Conservation (phyloP, 2,329 filamentous ascomycete species). For the Nigrospora oryzae region DNA sequence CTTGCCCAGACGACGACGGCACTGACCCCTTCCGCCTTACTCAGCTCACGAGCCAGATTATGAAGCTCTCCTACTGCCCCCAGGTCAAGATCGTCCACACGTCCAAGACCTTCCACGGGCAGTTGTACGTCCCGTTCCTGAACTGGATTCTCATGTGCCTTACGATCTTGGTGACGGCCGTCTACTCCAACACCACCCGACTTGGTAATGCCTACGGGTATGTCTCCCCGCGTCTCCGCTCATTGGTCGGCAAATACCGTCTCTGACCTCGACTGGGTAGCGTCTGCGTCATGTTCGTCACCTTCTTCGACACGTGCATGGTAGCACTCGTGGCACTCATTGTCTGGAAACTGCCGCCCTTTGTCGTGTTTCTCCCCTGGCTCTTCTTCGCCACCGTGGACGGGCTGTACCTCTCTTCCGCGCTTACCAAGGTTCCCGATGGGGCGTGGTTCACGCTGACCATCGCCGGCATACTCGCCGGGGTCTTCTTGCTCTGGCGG, state of each 20-base stretch:
- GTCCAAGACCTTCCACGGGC: conserved; percentile 60
- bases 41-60: conserved; percentile 34
- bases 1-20: conserved; percentile 9
- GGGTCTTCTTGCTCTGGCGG: conserved; percentile 65
- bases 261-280: conserved; percentile 5
- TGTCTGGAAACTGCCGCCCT: conserved; percentile 58
- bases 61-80: conserved; percentile 65
- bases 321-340: conserved; percentile 63
- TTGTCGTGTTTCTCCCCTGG: conserved; percentile 53
- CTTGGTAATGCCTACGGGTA: conserved; percentile 66
- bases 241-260: background rate
- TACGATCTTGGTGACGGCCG: conserved; percentile 63
- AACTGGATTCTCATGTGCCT: conserved; percentile 75
- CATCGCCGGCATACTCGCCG: conserved; percentile 52
- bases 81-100: conserved; percentile 69
- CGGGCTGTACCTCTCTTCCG: conserved; percentile 60
- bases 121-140: conserved; percentile 66
- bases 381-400: conserved; percentile 59
- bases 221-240: background rate
- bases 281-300: conserved; percentile 72
- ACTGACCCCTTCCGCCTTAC: background rate
- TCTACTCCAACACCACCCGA: conserved; percentile 57
- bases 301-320: conserved; percentile 70
- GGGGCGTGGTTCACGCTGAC: conserved; percentile 73
- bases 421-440: conserved; percentile 63